These are phyloP conservation scores for Phaffomyces antillensis DNA, from an alignment of 805 yeast species.

Conservation along the genomic window DNA sequence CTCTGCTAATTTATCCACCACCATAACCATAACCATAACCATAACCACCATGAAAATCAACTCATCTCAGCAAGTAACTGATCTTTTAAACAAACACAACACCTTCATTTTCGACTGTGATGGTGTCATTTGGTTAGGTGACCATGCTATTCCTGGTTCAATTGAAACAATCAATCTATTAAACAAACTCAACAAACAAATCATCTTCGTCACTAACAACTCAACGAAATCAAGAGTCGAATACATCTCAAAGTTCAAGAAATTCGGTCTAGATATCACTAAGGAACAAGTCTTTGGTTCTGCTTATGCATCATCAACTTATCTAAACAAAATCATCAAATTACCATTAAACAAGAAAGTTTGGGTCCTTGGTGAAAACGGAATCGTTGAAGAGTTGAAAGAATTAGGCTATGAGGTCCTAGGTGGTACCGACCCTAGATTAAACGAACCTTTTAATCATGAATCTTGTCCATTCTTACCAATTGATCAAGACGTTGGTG, in stretches of 20 bases:
- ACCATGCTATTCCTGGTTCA: conserved; percentile 68
- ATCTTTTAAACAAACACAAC: conserved; percentile 60
- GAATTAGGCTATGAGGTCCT: conserved; percentile 67
- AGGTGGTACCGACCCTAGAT: conserved; percentile 75
- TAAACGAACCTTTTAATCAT: conserved; percentile 49
- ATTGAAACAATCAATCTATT: conserved; percentile 67
- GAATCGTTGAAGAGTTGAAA: conserved; percentile 72
- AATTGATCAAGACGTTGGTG: conserved; percentile 70
- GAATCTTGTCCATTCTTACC: conserved; percentile 46
- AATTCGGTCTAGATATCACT: conserved; percentile 36
- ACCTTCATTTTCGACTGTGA: conserved; percentile 94
- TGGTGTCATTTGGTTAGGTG: conserved; percentile 94
- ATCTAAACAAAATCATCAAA: conserved; percentile 67
- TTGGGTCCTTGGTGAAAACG: conserved; percentile 85
- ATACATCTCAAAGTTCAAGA: conserved; percentile 68
- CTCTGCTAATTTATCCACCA: too few species aligned
- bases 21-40: too few species aligned
- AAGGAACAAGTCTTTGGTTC: conserved; percentile 82
- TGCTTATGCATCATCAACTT: conserved; percentile 86
- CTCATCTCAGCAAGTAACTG: conserved; percentile 39
- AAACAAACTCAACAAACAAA: conserved; percentile 46
- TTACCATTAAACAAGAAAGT: conserved; percentile 72
- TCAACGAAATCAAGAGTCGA: conserved; percentile 82
- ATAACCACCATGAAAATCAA: conserved; percentile 32
- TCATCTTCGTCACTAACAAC: conserved; percentile 91